Evolutionary conservation across 306 rosid species (phyloP), one percentile per base, ranked within the genome.

Genomic region (Medicago ruthenica): DNA sequence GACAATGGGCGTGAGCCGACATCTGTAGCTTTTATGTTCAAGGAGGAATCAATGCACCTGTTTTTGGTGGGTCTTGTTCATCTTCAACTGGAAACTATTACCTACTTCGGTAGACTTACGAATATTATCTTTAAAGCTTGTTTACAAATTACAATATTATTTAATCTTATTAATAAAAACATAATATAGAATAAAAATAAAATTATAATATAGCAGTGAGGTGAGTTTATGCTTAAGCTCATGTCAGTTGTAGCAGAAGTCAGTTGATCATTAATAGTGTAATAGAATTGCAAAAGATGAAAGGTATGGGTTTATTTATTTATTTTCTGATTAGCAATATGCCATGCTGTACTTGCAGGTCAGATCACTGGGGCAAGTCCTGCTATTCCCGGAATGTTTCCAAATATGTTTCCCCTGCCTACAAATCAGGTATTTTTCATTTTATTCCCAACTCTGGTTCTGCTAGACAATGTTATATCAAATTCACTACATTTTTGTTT

Each of bases 1-100:
- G 97, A 90, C 96, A 90, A 92, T 89, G 97, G 97, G 92, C 86
- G 96, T 95, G 99, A 90, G 97, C 99, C 83, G 99, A 90, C 96
- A 67, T 89, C 99, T 90, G 96, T 95, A 89, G 99, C 99, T 95
- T 90, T 95, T 85, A 90, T 90, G 87, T 87, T 89, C 97, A 86
- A 82, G 97, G 94, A 92, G 92, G 97, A 87, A 87, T 87, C 97
- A 85, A 79, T 95, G 97, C 97, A 88, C 91, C 85, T 83, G 95
- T 87, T 91, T 85, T 85, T 87, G 98, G 92, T 93, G 98, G 98
- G 93, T 91, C 97, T 91, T 93, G 93, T 89, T 91, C 98, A 87
- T 88, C 91, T 81, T 91, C 97, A 91, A 86, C 98, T 81, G 91
- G 96, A 87, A 88, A 87, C 90, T 81, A 65, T 85, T 91, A 81